Base-by-base conservation (phyloP, 2,329 filamentous ascomycete species). In the Chalara sp. region DNA sequence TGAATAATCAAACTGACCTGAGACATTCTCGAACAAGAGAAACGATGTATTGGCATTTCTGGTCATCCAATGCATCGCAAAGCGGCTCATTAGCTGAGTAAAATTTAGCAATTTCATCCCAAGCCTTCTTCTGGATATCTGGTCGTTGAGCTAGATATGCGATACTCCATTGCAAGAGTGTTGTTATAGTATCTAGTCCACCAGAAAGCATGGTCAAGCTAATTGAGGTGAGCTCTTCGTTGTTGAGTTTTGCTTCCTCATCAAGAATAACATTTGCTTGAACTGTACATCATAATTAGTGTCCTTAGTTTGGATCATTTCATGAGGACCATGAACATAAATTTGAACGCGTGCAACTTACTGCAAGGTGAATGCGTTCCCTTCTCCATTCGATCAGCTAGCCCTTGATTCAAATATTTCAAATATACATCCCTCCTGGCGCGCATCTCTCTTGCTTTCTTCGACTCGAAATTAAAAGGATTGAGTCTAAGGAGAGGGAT, bases 121-220 rank as follows among this genome's bases (percentile, higher is more conserved):
- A 66, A 0, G 82, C 83, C 59, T 78, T 82, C 5, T 78, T 70
- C 57, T 86, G 83, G 5, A 86, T 74, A 51, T 86, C 81, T 0
- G 76, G 76, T 28, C 79, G 72, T 44, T 79, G 74, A 0, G 80
- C 74, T 3, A 86, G 67, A 31, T 83, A 69, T 0, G 76, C 79
- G 47, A 86, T 72, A 58, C 79, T 81, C 82, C 82, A 86, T 5
- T 81, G 78, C 1, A 86, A 76, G 5, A 83, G 70, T 0, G 81
- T 85, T 1, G 81, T 84, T 35, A 86, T 75, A 0, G 83, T 86
- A 55, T 86, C 83, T 4, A 86, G 68, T 0, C 83, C 83, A 1
- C 82, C 83, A 0, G 79, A 82, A 5, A 86, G 68, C 83, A 87
- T 86, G 1, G 82, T 86, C 54, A 86, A 65, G 54, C 79, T 83